A percentile compares a stretch with the other conserved stretches of the same genome.
These are phyloP conservation scores for Stachybotrys chlorohalonatus DNA, from an alignment of 2,329 filamentous ascomycete genomes.

Conservation along the genomic window DNA sequence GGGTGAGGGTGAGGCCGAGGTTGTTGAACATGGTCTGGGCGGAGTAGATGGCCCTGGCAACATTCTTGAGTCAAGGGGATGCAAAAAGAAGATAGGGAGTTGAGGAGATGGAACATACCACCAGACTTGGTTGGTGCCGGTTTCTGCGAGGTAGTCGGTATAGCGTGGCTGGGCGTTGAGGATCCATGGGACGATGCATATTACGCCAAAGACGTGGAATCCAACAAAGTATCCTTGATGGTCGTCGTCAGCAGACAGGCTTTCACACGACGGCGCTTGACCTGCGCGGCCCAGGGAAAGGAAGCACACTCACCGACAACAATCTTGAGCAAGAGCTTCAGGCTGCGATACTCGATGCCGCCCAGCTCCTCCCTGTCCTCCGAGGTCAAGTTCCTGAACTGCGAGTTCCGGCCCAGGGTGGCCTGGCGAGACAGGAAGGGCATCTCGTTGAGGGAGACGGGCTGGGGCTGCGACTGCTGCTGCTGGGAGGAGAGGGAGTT, in stretches of 20 bases:
- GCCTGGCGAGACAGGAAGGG: conserved; percentile 31
- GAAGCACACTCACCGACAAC: conserved; percentile 20
- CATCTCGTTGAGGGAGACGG: conserved; percentile 14
- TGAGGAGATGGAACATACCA: conserved; percentile 27
- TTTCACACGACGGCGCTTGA: neutral
- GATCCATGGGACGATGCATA: conserved; percentile 40
- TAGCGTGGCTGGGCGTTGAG: conserved; percentile 30
- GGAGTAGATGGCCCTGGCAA: conserved; percentile 35
- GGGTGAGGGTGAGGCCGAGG: conserved; percentile 44
- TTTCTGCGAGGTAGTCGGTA: conserved; percentile 25
- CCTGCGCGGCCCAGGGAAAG: neutral
- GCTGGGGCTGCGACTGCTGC: neutral
- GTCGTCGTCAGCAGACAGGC: neutral
- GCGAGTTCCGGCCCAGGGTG: conserved; percentile 35
- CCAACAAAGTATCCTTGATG: conserved; percentile 33
- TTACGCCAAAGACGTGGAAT: conserved; percentile 35
- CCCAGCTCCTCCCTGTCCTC: conserved; percentile 35
- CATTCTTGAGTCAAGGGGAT: neutral
- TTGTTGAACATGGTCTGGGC: conserved; percentile 43
- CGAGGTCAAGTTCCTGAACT: conserved; percentile 31
- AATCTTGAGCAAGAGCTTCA: conserved; percentile 40
- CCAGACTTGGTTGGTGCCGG: conserved; percentile 33
- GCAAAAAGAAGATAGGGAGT: neutral
- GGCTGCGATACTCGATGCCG: conserved; percentile 41
- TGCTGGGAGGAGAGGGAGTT: conserved; percentile 3